Evolutionary conservation across 2,329 filamentous ascomycete species (phyloP), one percentile per base, ranked within the genome.

Genomic region (Ustulina deusta): DNA sequence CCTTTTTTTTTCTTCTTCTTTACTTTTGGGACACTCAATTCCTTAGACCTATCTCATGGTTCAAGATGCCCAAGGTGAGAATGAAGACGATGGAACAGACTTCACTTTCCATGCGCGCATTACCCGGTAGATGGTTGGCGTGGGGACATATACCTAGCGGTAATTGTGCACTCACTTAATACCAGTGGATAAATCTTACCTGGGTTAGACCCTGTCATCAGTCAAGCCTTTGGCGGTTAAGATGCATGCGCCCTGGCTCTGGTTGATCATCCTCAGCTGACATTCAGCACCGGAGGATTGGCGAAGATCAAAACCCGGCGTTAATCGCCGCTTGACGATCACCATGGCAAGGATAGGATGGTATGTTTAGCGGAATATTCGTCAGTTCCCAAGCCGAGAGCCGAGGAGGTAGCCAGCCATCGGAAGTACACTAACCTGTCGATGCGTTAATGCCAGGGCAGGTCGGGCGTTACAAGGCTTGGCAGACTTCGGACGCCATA

Each of bases 401-500:
- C n/a, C n/a, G n/a, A n/a, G n/a, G 29, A 7, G 29, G 4, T 32
- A 32, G 29, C 29, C 29, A 32, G 4, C 29, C 29, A 32, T 32
- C 3, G n/a, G n/a, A n/a, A n/a, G n/a, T n/a, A n/a, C n/a, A n/a
- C n/a, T n/a, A n/a, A n/a, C n/a, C n/a, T n/a, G n/a, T n/a, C 6
- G 2, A 29, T 22, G 38, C 13, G 32, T 38, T 7, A 54, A 22
- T 44, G 40, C n/a, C 17, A n/a, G 42, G 32, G 22, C 15, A 13
- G 29, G 17, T 58, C 55, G n/a, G 40, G 63, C 20, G 20, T 52
- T 29, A 58, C 20, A 15, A 60, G 44, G 27, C 55, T 63, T 63
- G 52, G 59, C 59, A 34, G 59, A 60, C 36, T 32, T 48, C 52
- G 57, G 55, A 27, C 48, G 54, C 55, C 55, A 27, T 32, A 62